phyloP scores from a whole-genome alignment of 2,329 filamentous ascomycete genomes.

The Trichoderma lentiforme region DNA sequence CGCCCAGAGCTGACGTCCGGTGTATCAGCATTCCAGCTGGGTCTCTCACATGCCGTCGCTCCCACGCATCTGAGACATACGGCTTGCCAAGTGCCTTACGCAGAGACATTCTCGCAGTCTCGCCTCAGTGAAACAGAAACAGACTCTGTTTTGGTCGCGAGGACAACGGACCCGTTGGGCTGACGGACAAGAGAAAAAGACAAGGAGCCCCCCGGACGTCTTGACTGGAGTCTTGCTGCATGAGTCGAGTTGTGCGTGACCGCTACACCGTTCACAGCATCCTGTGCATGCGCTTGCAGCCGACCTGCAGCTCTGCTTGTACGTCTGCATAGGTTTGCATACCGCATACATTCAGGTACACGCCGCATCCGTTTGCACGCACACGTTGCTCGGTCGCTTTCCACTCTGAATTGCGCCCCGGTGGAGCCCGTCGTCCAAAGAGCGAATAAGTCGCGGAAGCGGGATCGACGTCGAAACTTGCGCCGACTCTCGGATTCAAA shows the following conservation, averaged over 20 bases:
- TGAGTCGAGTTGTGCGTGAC: slow-evolving; percentile 15
- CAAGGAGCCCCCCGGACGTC: not conserved
- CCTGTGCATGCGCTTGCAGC: slow-evolving; percentile 8
- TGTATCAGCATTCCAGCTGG: slow-evolving; percentile 10
- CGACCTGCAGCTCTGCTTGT: not conserved
- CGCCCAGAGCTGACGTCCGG: not conserved
- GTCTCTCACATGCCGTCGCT: slow-evolving; percentile 9
- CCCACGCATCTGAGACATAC: slow-evolving; percentile 2
- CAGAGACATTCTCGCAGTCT: not conserved
- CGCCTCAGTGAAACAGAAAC: not conserved
- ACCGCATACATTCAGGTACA: not conserved
- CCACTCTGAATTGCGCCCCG: not conserved
- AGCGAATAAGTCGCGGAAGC: not conserved
- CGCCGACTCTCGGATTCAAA: slow-evolving; percentile 11
- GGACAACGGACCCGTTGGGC: not conserved
- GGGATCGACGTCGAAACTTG: slow-evolving; percentile 1
- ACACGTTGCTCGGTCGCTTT: not conserved
- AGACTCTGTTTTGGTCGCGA: not conserved
- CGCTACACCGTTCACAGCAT: slow-evolving; percentile 14
- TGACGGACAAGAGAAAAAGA: not conserved
- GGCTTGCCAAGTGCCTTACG: not conserved
- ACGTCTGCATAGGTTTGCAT: not conserved
- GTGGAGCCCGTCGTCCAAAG: not conserved
- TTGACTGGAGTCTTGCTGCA: slow-evolving; percentile 1
- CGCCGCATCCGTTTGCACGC: not conserved